Evolutionary conservation across 306 rosid species (phyloP).

Genomic region (Citrullus mucosospermus): DNA sequence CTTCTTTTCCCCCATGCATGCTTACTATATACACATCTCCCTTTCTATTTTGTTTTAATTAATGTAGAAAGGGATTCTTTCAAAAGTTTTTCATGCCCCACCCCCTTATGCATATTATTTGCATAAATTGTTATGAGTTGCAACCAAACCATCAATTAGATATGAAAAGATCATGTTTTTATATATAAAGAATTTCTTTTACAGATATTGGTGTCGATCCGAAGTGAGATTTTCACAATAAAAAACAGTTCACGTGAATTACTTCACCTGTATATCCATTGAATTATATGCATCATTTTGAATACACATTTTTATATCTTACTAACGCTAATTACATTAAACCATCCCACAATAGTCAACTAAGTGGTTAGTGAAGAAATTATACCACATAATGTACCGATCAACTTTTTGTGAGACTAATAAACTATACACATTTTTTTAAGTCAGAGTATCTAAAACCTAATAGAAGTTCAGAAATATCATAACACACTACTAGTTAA

Average conservation of each 20-base stretch:
- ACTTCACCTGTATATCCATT: background rate
- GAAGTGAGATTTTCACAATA: background rate
- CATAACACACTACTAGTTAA: too few relatives aligned
- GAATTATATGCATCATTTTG: background rate
- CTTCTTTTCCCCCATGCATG: conserved; percentile 1
- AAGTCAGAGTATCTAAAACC: background rate
- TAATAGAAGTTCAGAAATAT: too few relatives aligned
- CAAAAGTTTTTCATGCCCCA: background rate
- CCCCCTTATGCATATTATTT: background rate
- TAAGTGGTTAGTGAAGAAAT: too few relatives aligned
- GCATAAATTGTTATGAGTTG: background rate
- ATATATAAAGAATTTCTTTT: background rate
- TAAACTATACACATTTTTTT: too few relatives aligned
- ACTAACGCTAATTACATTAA: background rate
- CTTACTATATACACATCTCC: background rate
- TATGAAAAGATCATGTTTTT: background rate
- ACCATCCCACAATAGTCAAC: background rate
- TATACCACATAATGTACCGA: too few relatives aligned
- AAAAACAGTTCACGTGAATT: background rate
- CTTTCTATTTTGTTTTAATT: background rate
- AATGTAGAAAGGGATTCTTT: background rate
- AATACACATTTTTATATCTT: too few relatives aligned
- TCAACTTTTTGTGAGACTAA: too few relatives aligned
- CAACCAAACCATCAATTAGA: background rate
- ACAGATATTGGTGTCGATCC: too few relatives aligned